phyloP scores from a whole-genome alignment of 352 stramenopile species.

The Peronospora destructor region DNA sequence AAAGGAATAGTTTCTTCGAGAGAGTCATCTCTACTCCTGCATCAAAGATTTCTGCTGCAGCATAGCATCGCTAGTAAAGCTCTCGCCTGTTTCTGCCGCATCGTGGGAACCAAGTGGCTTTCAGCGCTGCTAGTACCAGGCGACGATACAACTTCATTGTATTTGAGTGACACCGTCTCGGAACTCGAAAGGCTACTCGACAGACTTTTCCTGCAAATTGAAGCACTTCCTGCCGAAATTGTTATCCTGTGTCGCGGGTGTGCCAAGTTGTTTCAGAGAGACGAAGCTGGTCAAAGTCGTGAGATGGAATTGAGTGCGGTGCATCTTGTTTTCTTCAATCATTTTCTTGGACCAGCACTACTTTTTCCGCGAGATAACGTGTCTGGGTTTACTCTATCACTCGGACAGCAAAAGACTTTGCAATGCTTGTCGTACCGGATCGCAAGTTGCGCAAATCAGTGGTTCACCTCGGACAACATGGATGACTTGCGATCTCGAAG shows the following conservation, averaged over 20 bases:
- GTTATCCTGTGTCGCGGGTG: constrained; percentile 47
- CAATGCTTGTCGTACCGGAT: constrained; percentile 14
- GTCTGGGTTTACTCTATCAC: constrained; percentile 5
- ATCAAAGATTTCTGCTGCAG: constrained; percentile 23
- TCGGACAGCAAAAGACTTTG: constrained; percentile 13
- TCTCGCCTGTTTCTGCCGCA: constrained; percentile 32
- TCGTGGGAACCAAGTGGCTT: constrained; percentile 32
- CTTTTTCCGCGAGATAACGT: constrained; percentile 21
- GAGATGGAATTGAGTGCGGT: constrained; percentile 20
- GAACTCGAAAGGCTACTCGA: constrained; percentile 25
- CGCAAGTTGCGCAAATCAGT: constrained; percentile 12
- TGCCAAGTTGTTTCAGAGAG: constrained; percentile 19
- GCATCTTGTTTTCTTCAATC: constrained; percentile 75
- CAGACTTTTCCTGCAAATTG: constrained; percentile 21
- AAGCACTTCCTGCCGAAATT: constrained; percentile 37
- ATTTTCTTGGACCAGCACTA: constrained; percentile 53
- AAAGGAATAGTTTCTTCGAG: constrained; percentile 4
- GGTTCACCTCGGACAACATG: not conserved
- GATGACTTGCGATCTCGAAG: constrained; percentile 6
- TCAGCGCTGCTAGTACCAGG: constrained; percentile 3
- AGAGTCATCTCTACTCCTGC: constrained; percentile 6
- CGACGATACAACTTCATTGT: not conserved
- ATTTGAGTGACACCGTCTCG: not conserved
- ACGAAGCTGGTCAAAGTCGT: not conserved
- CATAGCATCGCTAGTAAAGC: constrained; percentile 32